These are phyloP conservation scores for Mangifera indica DNA, from an alignment of 345 rosid species.

Conservation along the genomic window DNA sequence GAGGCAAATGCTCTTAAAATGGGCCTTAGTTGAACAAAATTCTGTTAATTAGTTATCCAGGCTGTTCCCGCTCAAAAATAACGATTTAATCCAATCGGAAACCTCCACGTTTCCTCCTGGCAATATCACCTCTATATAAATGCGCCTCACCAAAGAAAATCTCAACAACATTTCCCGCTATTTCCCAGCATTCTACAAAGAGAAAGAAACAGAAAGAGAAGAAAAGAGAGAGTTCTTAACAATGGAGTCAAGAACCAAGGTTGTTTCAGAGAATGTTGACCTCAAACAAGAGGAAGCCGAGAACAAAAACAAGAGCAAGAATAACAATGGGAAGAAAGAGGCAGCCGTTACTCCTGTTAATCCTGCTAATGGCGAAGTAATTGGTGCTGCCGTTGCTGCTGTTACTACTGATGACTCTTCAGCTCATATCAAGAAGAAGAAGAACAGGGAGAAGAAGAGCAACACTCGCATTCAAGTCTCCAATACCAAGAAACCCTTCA, in stretches of 20 bases:
- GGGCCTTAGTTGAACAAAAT: no score
- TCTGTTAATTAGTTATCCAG: not conserved
- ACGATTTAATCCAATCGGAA: not conserved
- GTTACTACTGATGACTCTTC: not conserved
- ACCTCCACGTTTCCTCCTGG: not conserved
- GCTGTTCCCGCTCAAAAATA: constrained; percentile 11
- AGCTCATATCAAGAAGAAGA: constrained; percentile 14
- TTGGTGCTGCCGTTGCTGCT: constrained; percentile 1
- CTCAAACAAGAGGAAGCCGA: constrained; percentile 10
- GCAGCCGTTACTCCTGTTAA: not conserved
- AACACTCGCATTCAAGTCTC: constrained; percentile 31
- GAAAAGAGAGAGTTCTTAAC: not conserved
- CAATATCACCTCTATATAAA: not conserved
- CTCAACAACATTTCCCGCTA: constrained; percentile 12
- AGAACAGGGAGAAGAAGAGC: constrained; percentile 9
- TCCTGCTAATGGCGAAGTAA: not conserved
- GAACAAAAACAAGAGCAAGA: not conserved
- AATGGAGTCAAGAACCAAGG: constrained; percentile 23
- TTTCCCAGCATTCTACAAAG: not conserved
- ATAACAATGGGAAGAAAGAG: not conserved
- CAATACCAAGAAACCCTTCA: constrained; percentile 37
- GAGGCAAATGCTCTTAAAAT: no score
- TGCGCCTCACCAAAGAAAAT: no score
- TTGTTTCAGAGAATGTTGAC: constrained; percentile 8
- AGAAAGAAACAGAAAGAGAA: constrained; percentile 1